Evolutionary conservation across 441 rosid species (phyloP).

Genomic region (Populus hybrid): DNA sequence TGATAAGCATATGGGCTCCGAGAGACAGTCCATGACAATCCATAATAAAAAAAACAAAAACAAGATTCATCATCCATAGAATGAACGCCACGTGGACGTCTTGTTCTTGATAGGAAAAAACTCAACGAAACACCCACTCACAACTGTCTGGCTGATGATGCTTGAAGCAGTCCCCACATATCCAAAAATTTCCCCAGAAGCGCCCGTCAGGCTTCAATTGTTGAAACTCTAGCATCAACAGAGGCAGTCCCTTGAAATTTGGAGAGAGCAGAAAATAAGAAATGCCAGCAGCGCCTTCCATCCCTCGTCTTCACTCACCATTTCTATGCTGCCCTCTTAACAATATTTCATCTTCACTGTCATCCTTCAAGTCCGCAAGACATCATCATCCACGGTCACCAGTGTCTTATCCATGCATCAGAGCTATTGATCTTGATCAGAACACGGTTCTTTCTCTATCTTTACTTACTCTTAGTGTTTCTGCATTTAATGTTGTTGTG

Average conservation of each 20-base stretch:
- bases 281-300: constrained; percentile 49
- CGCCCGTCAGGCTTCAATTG: neutral
- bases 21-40: neutral
- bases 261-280: constrained; percentile 3
- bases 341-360: constrained; percentile 22
- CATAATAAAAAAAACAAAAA: too few species aligned
- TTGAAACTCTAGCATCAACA: neutral
- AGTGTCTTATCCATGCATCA: constrained; percentile 56
- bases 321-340: constrained; percentile 51
- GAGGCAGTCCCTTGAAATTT: neutral
- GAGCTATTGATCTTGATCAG: constrained; percentile 73
- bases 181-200: constrained; percentile 16
- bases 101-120: neutral
- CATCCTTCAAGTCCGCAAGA: constrained; percentile 26
- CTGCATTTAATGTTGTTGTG: neutral
- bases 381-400: constrained; percentile 34
- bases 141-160: constrained; percentile 28
- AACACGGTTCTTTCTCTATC: constrained; percentile 55
- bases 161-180: constrained; percentile 28
- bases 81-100: constrained; percentile 33
- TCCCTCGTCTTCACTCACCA: constrained; percentile 55
- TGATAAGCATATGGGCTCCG: neutral
- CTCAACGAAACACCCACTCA: neutral
- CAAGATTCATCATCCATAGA: neutral
- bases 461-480: neutral